Evolutionary conservation across 495 filamentous ascomycete genomes (phyloP), one percentile per base, ranked within the genome.

Genomic region (Cladorrhinum samala): DNA sequence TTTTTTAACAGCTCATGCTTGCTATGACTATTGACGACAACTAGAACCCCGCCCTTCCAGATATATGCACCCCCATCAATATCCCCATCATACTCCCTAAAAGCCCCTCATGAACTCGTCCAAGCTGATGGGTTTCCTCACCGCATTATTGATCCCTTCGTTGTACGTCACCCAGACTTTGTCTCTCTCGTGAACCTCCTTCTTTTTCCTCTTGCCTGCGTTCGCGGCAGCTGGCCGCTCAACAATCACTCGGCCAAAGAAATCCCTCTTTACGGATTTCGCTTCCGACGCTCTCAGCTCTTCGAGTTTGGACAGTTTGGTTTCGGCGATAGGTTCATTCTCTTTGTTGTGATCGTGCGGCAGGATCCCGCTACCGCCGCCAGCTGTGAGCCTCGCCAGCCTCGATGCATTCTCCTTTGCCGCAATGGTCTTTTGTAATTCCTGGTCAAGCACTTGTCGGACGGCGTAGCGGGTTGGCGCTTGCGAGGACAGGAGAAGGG

Each of bases 141-240:
- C 93, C 9, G 93, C 93, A 73, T 97, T 97, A 58, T 88, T 93
- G 65, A 89, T 85, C n/a, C 93, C 93, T 70, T 97, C 93, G 62
- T 96, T 86, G 66, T 86, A 98, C 55, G 84, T 95, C 19, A 96
- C 84, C 92, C 93, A 98, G 9, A 94, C 85, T 63, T 83, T 85
- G 18, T 70, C 72, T 42, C 80, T 81, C 41, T 69, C 62, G 21
- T 69, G 72, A 59, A 8, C 61, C 54, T 65, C 43, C 55, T 59
- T 42, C 62, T 39, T 39, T 60, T 53, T 67, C 56, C 43, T 71
- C 57, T 64, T 67, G 14, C 19, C 42, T 9, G 46, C 36, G 9
- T 33, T 41, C 36, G 75, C 72, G 7, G 52, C 66, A 33, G 72
- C 59, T 13, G 64, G 60, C 14, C 72, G 63, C 45, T 78, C 67